Evolutionary conservation across 1,284 basidiomycete species (phyloP).

Genomic region (Moesziomyces globuligerus): DNA sequence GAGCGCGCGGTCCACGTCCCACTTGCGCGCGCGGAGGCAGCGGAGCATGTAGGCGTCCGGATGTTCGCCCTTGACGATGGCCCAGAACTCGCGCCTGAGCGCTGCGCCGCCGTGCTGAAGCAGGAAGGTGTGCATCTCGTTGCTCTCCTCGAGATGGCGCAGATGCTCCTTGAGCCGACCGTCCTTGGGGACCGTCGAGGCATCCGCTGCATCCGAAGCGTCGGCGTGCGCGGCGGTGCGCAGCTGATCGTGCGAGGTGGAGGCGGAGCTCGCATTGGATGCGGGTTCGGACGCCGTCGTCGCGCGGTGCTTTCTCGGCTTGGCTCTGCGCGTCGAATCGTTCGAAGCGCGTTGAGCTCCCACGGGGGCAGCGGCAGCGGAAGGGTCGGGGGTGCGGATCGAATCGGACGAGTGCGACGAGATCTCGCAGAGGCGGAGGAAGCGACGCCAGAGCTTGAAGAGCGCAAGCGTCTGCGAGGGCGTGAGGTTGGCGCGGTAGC

Average conservation of each 20-base stretch:
- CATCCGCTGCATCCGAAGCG: slow-evolving; percentile 6
- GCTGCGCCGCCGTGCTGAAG: slow-evolving; percentile 54
- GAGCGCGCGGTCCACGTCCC: slow-evolving; percentile 57
- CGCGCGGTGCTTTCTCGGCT: slow-evolving; percentile 13
- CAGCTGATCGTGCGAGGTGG: slow-evolving; percentile 26
- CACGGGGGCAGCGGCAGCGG: slow-evolving; percentile 21
- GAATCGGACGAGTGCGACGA: slow-evolving; percentile 38
- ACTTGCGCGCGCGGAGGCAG: slow-evolving; percentile 67
- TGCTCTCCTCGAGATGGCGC: slow-evolving; percentile 58
- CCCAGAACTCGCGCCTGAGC: slow-evolving; percentile 59
- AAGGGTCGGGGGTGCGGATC: slow-evolving; percentile 6
- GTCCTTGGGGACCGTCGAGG: slow-evolving; percentile 38
- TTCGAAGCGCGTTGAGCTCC: slow-evolving; percentile 26
- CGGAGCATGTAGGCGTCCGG: slow-evolving; percentile 65
- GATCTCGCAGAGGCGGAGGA: slow-evolving; percentile 57
- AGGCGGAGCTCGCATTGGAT: slow-evolving; percentile 20
- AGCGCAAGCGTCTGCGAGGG: slow-evolving; percentile 54
- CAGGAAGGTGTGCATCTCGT: slow-evolving; percentile 60
- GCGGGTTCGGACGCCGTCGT: slow-evolving; percentile 25
- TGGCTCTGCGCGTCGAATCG: slow-evolving; percentile 20
- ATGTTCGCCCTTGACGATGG: slow-evolving; percentile 62
- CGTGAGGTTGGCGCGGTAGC: slow-evolving; percentile 52
- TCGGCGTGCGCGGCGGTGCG: too few species aligned
- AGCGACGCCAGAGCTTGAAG: slow-evolving; percentile 60
- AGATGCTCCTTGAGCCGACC: slow-evolving; percentile 61